A percentile compares a stretch with the other conserved stretches of the same genome.
Conservation (phyloP, 2,329 filamentous ascomycete genomes). For the Alternaria sp. region DNA sequence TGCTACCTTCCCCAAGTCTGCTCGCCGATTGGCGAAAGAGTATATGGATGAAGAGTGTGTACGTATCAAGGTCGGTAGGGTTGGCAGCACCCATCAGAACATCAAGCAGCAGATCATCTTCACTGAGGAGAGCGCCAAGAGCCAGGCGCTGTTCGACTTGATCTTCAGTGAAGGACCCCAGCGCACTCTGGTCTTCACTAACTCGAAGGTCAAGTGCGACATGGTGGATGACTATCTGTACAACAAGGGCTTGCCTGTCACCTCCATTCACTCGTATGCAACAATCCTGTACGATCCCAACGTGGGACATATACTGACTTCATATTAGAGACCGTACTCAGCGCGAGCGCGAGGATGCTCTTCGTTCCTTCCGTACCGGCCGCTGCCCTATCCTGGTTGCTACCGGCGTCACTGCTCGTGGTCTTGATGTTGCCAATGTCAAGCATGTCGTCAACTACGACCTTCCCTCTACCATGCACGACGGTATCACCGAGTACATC, state of each 20-base stretch:
- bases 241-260: constrained; percentile 80
- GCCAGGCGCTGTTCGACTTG: constrained; percentile 74
- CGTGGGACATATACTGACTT: background rate
- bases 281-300: background rate
- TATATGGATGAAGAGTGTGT: constrained; percentile 79
- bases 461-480: constrained; percentile 75
- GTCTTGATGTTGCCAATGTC: constrained; percentile 87
- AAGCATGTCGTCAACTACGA: constrained; percentile 96
- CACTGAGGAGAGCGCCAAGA: constrained; percentile 73
- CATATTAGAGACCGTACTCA: constrained; percentile 74
- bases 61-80: constrained; percentile 85
- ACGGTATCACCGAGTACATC: constrained; percentile 92
- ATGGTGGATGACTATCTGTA: constrained; percentile 87
- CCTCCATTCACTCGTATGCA: constrained; percentile 76
- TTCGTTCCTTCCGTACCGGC: constrained; percentile 83
- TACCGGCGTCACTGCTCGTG: constrained; percentile 86
- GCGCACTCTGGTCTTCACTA: constrained; percentile 85
- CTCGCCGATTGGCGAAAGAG: constrained; percentile 78
- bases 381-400: constrained; percentile 82
- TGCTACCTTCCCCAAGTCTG: constrained; percentile 86
- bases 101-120: constrained; percentile 80
- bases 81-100: constrained; percentile 82
- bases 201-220: constrained; percentile 80
- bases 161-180: constrained; percentile 64
- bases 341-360: constrained; percentile 87